phyloP scores from a whole-genome alignment of 1,284 basidiomycete genomes.

The Volvariella volvacea region DNA sequence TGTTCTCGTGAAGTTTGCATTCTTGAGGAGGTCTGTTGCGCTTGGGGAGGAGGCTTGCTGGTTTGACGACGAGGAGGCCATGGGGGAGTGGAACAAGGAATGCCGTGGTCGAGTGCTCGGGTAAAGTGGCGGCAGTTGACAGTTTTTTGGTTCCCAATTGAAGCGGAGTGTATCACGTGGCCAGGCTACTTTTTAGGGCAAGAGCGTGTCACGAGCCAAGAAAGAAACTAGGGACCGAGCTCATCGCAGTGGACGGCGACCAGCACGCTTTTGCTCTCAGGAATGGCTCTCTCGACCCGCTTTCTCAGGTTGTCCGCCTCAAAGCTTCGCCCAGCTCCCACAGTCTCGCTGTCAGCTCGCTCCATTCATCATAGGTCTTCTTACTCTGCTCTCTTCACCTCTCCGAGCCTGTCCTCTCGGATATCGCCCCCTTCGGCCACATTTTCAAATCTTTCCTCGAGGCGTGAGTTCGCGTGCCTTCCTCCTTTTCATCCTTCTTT shows the following conservation, averaged over 20 bases:
- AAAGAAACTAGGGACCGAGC: neutral
- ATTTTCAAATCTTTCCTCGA: neutral
- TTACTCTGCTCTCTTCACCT: neutral
- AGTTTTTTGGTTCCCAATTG: slow-evolving; percentile 3
- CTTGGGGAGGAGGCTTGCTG: slow-evolving; percentile 34
- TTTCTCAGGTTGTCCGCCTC: neutral
- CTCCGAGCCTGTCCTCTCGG: slow-evolving; percentile 1
- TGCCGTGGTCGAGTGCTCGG: slow-evolving; percentile 14
- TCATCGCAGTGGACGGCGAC: neutral
- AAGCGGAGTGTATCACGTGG: slow-evolving; percentile 1
- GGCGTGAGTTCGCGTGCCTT: neutral
- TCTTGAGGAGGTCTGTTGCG: slow-evolving; percentile 42
- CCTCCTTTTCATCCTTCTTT: neutral
- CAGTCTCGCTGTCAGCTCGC: neutral
- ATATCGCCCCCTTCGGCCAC: neutral
- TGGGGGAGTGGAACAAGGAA: slow-evolving; percentile 13
- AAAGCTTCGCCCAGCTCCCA: neutral
- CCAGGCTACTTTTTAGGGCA: neutral
- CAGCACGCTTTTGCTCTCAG: neutral
- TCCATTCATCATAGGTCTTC: neutral
- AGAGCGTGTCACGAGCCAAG: neutral
- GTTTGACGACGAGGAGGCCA: slow-evolving; percentile 18
- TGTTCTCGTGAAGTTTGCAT: slow-evolving; percentile 48
- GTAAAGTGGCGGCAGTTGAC: slow-evolving; percentile 10
- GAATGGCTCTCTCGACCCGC: neutral